phyloP scores from a whole-genome alignment of 768 basidiomycete species.

The Guyanaporus albipodus region DNA sequence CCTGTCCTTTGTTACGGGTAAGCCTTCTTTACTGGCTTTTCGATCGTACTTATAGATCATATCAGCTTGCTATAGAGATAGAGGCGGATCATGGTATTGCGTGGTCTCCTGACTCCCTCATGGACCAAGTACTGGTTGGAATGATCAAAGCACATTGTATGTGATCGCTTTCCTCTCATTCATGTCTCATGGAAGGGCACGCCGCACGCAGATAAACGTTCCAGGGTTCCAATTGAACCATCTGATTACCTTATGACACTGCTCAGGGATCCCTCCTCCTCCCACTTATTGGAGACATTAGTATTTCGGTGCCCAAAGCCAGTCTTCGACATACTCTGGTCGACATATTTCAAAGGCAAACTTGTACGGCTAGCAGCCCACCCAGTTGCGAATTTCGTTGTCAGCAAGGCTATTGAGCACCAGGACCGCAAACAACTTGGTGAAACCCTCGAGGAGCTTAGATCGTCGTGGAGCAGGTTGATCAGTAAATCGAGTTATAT shows the following conservation, averaged over 20 bases:
- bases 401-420: conserved; percentile 73
- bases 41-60: conserved; percentile 6
- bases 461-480: conserved; percentile 52
- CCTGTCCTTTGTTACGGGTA: conserved; percentile 75
- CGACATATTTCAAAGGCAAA: conserved; percentile 70
- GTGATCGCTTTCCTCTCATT: conserved; percentile 23
- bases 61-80: conserved; percentile 75
- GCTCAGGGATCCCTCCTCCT: conserved; percentile 82
- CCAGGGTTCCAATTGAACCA: conserved; percentile 39
- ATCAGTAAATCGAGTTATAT: conserved; percentile 52
- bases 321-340: conserved; percentile 71
- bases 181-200: neutral
- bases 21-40: conserved; percentile 11
- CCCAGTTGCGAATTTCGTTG: conserved; percentile 92
- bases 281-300: conserved; percentile 84
- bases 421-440: conserved; percentile 52
- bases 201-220: conserved; percentile 36
- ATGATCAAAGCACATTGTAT: conserved; percentile 62
- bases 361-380: conserved; percentile 72
- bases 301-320: conserved; percentile 55
- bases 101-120: conserved; percentile 61
- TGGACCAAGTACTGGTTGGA: conserved; percentile 79
- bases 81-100: conserved; percentile 66
- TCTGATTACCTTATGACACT: conserved; percentile 82
- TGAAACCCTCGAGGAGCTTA: conserved; percentile 56